Evolutionary conservation across 306 rosid genomes (phyloP), one percentile per base, ranked within the genome.

Genomic region (Oemleria cerasiformis): DNA sequence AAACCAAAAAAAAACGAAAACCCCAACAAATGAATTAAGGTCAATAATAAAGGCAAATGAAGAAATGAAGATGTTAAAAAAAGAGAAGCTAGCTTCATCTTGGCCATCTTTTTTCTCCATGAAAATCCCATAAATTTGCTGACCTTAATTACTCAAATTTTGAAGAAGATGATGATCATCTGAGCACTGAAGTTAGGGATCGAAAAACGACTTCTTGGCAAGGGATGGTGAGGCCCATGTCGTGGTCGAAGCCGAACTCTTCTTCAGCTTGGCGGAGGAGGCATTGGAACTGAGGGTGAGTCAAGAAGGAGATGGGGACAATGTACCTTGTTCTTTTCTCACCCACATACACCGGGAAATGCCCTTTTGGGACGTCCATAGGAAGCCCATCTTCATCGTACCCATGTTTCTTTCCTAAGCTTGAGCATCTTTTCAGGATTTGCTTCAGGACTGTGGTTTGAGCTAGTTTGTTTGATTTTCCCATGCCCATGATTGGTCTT

Each of bases 201-300:
- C 73, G 84, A 54, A 94, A 94, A 67, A 87, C 92, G 30, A 80
- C 91, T 82, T 94, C 98, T 82, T 91, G 95, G 44, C 98, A 94
- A 58, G 98, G 98, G 75, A 94, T 91, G 0, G 96, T 87, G 78
- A 91, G 88, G 11, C 98, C 98, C 98, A 91, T 87, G 6, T 94
- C 96, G 55, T 91, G 98, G 70, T 87, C 90, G 39, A 91, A 94
- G 1, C 98, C 98, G 39, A 89, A 94, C 56, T 94, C 98, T 68
- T 94, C 98, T 67, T 94, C 98, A 1, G 98, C 97, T 83, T 80
- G 94, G 25, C 86, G 83, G 21, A 93, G 97, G 30, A 93, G 94
- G 23, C 86, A 83, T 30, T 89, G 96, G 54, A 94, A 94, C 75
- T 87, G 78, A 0, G 98, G 97, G 56, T 89, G 95, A 50, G 91